Conservation (phyloP, 2,329 filamentous ascomycete species). For the Alternaria brassicae region DNA sequence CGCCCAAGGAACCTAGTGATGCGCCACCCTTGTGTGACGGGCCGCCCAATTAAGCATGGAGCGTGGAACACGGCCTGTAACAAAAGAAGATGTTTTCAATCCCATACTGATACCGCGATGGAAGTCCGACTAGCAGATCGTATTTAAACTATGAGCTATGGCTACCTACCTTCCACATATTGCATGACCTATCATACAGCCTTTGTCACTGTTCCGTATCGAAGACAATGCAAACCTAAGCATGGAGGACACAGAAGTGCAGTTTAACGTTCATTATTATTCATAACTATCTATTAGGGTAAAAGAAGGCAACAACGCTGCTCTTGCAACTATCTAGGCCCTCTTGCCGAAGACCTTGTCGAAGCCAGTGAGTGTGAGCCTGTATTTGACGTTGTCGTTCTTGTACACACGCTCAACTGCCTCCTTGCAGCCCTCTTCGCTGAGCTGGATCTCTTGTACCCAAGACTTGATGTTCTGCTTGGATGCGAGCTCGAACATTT, state of each 20-base stretch:
- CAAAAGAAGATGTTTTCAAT: background rate
- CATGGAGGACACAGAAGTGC: background rate
- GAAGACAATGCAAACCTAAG: background rate
- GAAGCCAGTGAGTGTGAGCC: slow-evolving; percentile 73
- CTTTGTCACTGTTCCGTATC: too few species aligned
- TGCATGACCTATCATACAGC: too few species aligned
- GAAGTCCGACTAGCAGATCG: background rate
- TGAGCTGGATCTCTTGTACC: slow-evolving; percentile 74
- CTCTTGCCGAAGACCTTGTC: slow-evolving; percentile 70
- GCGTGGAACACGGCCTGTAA: background rate
- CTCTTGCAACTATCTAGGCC: slow-evolving; percentile 25
- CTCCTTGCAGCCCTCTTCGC: slow-evolving; percentile 71
- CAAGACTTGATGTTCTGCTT: slow-evolving; percentile 61
- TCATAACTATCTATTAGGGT: background rate
- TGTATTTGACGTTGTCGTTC: slow-evolving; percentile 74
- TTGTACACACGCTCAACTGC: slow-evolving; percentile 71
- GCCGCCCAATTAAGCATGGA: slow-evolving; percentile 16
- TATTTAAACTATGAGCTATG: background rate
- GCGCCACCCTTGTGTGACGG: slow-evolving; percentile 38
- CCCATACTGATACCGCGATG: background rate
- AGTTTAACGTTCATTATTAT: background rate
- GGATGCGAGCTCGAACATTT: slow-evolving; percentile 59
- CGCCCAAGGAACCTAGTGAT: slow-evolving; percentile 43
- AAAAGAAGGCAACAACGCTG: background rate
- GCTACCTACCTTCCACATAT: too few species aligned